Percentiles rank a stretch among this genome's conserved stretches.
Evolutionary conservation across 2,329 filamentous ascomycete genomes (phyloP).

Genomic region (Colletotrichum filicis): DNA sequence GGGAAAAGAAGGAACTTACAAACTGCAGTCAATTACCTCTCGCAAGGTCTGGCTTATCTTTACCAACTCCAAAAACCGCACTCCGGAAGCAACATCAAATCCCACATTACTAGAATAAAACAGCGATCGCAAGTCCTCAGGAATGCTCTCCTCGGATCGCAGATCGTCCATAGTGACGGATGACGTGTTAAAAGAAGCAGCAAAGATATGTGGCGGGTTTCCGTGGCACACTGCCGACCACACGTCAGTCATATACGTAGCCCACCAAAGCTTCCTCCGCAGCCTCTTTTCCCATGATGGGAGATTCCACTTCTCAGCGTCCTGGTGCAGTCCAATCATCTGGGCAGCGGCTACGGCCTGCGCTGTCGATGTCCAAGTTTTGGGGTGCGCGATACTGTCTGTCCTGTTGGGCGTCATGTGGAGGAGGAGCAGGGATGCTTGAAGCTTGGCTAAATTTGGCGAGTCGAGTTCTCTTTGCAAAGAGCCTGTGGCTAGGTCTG

Average conservation of each 20-base stretch:
- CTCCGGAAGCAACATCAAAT: conserved; percentile 48
- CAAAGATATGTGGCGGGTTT: conserved; percentile 56
- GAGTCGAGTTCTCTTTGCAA: conserved; percentile 58
- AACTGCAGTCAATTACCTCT: conserved; percentile 47
- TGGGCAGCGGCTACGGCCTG: conserved; percentile 57
- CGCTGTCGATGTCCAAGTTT: conserved; percentile 55
- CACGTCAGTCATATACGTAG: conserved; percentile 51
- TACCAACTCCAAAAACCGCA: conserved; percentile 50
- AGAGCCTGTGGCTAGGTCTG: conserved; percentile 54
- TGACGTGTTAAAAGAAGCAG: conserved; percentile 52
- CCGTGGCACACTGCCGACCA: conserved; percentile 60
- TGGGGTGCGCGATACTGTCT: conserved; percentile 58
- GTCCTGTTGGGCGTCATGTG: conserved; percentile 57
- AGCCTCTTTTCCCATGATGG: conserved; percentile 54
- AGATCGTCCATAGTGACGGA: conserved; percentile 54
- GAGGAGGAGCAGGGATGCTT: conserved; percentile 57
- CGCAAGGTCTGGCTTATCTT: conserved; percentile 45
- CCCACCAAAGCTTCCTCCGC: conserved; percentile 59
- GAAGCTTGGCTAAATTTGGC: conserved; percentile 57
- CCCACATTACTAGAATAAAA: conserved; percentile 46
- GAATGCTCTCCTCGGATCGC: conserved; percentile 54
- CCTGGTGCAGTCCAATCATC: conserved; percentile 57
- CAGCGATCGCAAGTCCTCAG: conserved; percentile 45
- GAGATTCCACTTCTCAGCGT: conserved; percentile 54
- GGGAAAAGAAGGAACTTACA: conserved; percentile 39